A percentile compares a stretch with the other conserved stretches of the same genome.
Evolutionary conservation across 164 flowering plant species (phyloP).

Genomic region (Saururus chinensis): DNA sequence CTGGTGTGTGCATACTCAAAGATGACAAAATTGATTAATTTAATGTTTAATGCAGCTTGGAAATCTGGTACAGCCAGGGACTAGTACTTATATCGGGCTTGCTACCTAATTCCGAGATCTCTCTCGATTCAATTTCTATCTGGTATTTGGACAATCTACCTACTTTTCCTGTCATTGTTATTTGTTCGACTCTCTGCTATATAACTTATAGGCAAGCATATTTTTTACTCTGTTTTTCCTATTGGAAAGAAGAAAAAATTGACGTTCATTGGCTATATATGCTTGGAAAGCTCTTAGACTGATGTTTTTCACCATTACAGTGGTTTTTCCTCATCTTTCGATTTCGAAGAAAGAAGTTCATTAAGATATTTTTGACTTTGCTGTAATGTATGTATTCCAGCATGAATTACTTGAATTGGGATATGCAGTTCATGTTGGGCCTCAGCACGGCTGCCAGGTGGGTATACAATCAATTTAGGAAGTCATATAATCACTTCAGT

Average conservation of each 20-base stretch:
- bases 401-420: constrained; percentile 67
- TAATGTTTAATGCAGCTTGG: constrained; percentile 31
- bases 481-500: no score
- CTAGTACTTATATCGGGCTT: constrained; percentile 65
- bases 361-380: no score
- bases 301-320: no score
- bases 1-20: no score
- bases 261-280: no score
- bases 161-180: background rate
- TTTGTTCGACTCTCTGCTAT: no score
- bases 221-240: no score
- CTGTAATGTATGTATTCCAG: constrained; percentile 15
- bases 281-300: background rate
- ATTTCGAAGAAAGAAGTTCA: no score
- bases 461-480: background rate
- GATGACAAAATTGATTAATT: no score
- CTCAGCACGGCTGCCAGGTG: constrained; percentile 32
- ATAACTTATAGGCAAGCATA: no score
- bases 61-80: constrained; percentile 77
- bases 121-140: constrained; percentile 68
- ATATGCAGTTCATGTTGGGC: constrained; percentile 58
- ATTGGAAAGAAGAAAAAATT: no score
- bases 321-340: no score
- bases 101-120: constrained; percentile 49
- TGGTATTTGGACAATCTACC: constrained; percentile 27